A percentile compares a stretch with the other conserved stretches of the same genome.
phyloP scores from a whole-genome alignment of 148 eudicot genomes.

The Spergularia bocconei region DNA sequence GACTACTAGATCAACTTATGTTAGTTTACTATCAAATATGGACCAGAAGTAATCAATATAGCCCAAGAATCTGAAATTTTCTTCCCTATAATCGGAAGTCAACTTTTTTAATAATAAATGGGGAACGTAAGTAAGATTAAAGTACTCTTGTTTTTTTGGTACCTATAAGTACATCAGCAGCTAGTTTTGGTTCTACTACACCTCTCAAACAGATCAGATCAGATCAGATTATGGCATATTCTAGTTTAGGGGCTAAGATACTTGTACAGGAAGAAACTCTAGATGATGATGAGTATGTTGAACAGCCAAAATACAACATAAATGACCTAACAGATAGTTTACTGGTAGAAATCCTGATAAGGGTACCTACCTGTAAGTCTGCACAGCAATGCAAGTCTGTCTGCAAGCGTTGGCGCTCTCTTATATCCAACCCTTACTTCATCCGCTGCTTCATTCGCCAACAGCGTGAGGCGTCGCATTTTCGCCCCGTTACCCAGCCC shows the following conservation, averaged over 20 bases:
- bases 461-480: neutral
- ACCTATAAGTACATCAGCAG: no score
- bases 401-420: conserved; percentile 18
- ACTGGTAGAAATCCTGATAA: conserved; percentile 14
- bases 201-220: neutral
- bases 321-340: conserved; percentile 5
- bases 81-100: no score
- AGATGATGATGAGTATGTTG: neutral
- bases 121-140: no score
- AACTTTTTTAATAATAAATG: no score
- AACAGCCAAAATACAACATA: neutral
- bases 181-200: no score
- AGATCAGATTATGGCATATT: neutral
- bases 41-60: no score
- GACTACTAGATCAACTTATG: no score
- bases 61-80: no score
- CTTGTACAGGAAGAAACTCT: neutral
- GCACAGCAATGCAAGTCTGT: conserved; percentile 15
- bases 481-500: neutral
- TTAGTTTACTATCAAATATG: no score
- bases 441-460: neutral
- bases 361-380: conserved; percentile 10
- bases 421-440: conserved; percentile 4
- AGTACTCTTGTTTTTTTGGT: no score
- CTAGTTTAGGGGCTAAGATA: neutral